A percentile compares a stretch with the other conserved stretches of the same genome.
phyloP scores from a whole-genome alignment of 768 basidiomycete species.

The Imleria badia region DNA sequence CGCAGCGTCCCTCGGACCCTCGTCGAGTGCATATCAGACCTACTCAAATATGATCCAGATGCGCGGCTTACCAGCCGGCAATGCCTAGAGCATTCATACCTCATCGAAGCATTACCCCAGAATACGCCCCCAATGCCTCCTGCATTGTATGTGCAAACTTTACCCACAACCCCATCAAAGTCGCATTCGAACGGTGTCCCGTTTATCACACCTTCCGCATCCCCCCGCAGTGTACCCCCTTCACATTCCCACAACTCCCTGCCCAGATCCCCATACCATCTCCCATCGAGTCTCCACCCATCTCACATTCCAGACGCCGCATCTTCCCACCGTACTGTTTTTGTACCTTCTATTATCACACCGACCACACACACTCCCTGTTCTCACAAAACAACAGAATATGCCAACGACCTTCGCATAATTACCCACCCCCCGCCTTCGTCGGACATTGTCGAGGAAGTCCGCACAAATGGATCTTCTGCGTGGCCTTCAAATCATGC shows the following conservation, averaged over 20 bases:
- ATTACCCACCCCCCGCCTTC: conserved; percentile 35
- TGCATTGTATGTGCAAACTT: conserved; percentile 43
- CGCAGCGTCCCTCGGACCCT: conserved; percentile 74
- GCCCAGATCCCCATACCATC: conserved; percentile 38
- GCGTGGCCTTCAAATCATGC: conserved; percentile 30
- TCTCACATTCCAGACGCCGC: conserved; percentile 46
- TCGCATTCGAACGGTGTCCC: conserved; percentile 35
- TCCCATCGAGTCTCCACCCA: conserved; percentile 38
- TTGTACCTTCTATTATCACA: conserved; percentile 42
- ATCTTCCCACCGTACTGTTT: conserved; percentile 53
- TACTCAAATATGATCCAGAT: conserved; percentile 90
- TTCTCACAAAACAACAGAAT: conserved; percentile 37
- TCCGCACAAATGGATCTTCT: conserved; percentile 22
- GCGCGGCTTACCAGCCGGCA: conserved; percentile 81
- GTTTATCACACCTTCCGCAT: conserved; percentile 39
- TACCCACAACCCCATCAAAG: conserved; percentile 38
- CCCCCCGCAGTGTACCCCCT: conserved; percentile 45
- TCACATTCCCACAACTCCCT: conserved; percentile 51
- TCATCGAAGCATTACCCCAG: conserved; percentile 71
- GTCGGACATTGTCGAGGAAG: conserved; percentile 30
- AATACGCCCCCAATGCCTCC: conserved; percentile 66
- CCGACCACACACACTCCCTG: conserved; percentile 30
- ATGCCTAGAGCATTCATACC: conserved; percentile 88
- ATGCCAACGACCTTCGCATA: conserved; percentile 32
- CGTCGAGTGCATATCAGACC: conserved; percentile 87